A percentile compares a stretch with the other conserved stretches of the same genome.
phyloP scores from a whole-genome alignment of 495 filamentous ascomycete genomes.

The Penicillium riverlandense region DNA sequence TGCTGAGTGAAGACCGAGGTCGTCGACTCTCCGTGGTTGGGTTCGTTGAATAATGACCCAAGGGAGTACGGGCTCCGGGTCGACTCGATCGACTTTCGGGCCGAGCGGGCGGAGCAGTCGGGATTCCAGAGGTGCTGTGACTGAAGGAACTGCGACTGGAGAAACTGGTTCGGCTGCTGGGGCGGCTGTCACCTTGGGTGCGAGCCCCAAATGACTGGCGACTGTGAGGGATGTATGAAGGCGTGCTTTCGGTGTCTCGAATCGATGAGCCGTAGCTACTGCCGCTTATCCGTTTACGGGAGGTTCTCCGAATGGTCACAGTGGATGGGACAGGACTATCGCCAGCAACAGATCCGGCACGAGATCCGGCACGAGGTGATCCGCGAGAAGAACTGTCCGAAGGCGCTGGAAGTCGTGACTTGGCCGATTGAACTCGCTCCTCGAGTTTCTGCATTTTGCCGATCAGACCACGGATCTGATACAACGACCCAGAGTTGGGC shows the following conservation, averaged over 20 bases:
- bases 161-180: conserved; percentile 41
- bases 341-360: conserved; percentile 37
- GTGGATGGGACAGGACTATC: conserved; percentile 59
- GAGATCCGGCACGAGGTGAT: conserved; percentile 50
- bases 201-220: conserved; percentile 45
- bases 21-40: conserved; percentile 39
- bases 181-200: conserved; percentile 33
- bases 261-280: conserved; percentile 54
- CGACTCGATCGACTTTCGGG: conserved; percentile 69
- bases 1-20: conserved; percentile 42
- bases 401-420: conserved; percentile 83
- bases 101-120: conserved; percentile 40
- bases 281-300: conserved; percentile 56
- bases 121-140: conserved; percentile 26
- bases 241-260: conserved; percentile 35
- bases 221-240: conserved; percentile 36
- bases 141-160: conserved; percentile 39
- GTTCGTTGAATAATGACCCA: conserved; percentile 42
- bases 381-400: conserved; percentile 71
- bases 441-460: conserved; percentile 96
- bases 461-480: conserved; percentile 86
- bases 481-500: conserved; percentile 78
- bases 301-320: conserved; percentile 69
- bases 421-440: conserved; percentile 84
- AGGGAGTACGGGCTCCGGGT: conserved; percentile 56